Base-by-base conservation (phyloP, 441 rosid species). In the Pelargonium myrrhifolium region DNA sequence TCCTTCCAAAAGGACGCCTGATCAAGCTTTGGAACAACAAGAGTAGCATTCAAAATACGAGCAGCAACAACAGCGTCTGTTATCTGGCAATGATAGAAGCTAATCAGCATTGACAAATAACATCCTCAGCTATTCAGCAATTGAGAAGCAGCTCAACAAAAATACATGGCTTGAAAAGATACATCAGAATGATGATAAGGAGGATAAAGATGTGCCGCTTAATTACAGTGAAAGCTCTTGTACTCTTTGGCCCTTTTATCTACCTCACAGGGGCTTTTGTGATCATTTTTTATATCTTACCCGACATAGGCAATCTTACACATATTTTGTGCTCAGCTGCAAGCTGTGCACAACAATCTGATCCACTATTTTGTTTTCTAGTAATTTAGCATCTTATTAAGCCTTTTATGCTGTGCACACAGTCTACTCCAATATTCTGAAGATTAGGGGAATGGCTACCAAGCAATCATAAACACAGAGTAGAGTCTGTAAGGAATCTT, bases 21-120 rank as follows among this genome's bases (percentile, higher is more conserved):
- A 79, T 94, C 99, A 72, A 94, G 80, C 85, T 88, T 92, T 18
- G 99, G 99, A 70, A 92, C 86, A 75, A 92, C 91, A 75, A 94
- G 98, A 5, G 99, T 89, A 62, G 97, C 98, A 79, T 94, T 94
- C 62, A 94, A 67, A 72, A 94, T 92, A 5, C 95, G 87, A 14
- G 99, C 98, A 69, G 98, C 99, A 79, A 85, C 98, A 70, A 89
- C 98, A 68, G 99, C 96, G 84, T 94, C 99, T 12, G 85, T 85
- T 49, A 94, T 94, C 99, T 94, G 89, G 78, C 65, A 40, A 71
- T 4, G 35, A 28, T 20, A 68, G 20, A 28, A 69, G 64, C 62
- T 79, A 65, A 49, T 75, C 71, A 69, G 65, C 67, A 72, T 69
- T 62, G 62, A 61, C 47, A 37, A 60, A 71, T 31, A 66, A 40